Evolutionary conservation across 2,329 filamentous ascomycete genomes (phyloP).

Genomic region (Fusarium humuli): DNA sequence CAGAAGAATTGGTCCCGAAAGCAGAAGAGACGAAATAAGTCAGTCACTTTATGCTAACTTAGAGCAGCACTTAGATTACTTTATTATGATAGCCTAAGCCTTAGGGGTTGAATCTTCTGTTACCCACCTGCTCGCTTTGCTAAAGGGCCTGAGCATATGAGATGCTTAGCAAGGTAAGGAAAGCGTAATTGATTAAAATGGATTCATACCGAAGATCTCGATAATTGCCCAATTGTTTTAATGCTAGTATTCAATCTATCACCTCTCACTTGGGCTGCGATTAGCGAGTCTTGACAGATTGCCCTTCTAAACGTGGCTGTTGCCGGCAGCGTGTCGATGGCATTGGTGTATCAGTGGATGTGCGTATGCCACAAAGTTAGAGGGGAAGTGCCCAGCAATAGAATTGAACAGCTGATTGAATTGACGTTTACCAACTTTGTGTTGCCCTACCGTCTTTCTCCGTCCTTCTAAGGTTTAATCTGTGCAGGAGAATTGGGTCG

Average conservation of each 20-base stretch:
- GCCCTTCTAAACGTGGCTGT: neutral
- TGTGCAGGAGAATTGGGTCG: neutral
- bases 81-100: too few relatives aligned
- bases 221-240: neutral
- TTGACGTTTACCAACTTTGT: conserved; percentile 5
- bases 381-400: neutral
- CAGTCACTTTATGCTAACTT: too few relatives aligned
- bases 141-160: neutral
- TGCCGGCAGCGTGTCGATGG: neutral
- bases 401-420: conserved; percentile 18
- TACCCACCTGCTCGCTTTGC: too few relatives aligned
- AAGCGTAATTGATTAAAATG: neutral
- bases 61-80: too few relatives aligned
- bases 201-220: neutral
- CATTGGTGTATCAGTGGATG: neutral
- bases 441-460: conserved; percentile 11
- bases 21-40: too few relatives aligned
- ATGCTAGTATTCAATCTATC: neutral
- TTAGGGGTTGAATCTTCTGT: too few relatives aligned
- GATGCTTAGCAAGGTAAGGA: neutral
- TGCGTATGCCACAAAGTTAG: neutral
- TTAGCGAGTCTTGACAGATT: neutral
- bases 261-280: neutral
- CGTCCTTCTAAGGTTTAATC: conserved; percentile 5
- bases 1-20: too few relatives aligned